Conservation (phyloP, 345 rosid genomes). For the Chamaenerion angustifolium region DNA sequence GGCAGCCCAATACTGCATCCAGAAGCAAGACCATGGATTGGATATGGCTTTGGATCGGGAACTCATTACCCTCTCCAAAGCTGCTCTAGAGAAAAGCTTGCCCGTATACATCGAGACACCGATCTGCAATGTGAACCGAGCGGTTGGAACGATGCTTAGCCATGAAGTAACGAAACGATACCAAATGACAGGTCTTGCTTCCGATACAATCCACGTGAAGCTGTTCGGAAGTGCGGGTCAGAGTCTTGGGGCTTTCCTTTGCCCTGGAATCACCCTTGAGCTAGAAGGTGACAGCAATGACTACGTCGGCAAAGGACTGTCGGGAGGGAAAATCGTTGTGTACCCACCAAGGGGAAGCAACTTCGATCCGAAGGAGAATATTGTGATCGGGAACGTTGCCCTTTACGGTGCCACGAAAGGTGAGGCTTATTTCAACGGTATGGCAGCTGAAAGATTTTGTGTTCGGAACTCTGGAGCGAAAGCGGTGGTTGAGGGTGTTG, state of each 20-base stretch:
- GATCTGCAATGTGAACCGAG: slow-evolving; percentile 86
- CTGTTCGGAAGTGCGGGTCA: slow-evolving; percentile 94
- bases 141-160: slow-evolving; percentile 98
- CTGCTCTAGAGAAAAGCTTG: slow-evolving; percentile 70
- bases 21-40: slow-evolving; percentile 92
- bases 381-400: slow-evolving; percentile 92
- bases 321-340: slow-evolving; percentile 88
- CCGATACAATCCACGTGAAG: slow-evolving; percentile 78
- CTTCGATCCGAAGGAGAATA: slow-evolving; percentile 95
- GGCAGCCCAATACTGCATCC: slow-evolving; percentile 83
- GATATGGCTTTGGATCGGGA: slow-evolving; percentile 89
- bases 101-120: slow-evolving; percentile 78
- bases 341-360: slow-evolving; percentile 85
- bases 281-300: slow-evolving; percentile 97
- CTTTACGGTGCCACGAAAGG: slow-evolving; percentile 89
- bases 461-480: slow-evolving; percentile 97
- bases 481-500: slow-evolving; percentile 98
- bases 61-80: slow-evolving; percentile 45
- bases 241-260: slow-evolving; percentile 91
- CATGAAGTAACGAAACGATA: slow-evolving; percentile 94
- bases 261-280: slow-evolving; percentile 81
- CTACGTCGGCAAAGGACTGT: slow-evolving; percentile 96
- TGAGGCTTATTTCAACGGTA: slow-evolving; percentile 92
- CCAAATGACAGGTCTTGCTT: slow-evolving; percentile 68
- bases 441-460: slow-evolving; percentile 99